Conservation (phyloP, 1,284 basidiomycete species). For the Papiliotrema fonsecae region DNA sequence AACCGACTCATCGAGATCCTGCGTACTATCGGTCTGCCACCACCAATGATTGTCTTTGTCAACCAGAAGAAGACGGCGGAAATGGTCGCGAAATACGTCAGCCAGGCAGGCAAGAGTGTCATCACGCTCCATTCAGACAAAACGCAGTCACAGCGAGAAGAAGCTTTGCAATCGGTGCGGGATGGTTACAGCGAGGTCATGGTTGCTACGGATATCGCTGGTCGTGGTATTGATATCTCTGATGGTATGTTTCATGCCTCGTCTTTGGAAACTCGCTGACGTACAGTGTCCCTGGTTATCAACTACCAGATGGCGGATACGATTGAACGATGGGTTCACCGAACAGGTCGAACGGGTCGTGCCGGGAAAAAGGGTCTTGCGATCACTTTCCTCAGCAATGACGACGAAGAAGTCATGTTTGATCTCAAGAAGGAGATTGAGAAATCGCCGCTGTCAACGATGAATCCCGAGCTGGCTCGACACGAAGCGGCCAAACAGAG, state of each 20-base stretch:
- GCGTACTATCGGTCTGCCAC: slow-evolving; percentile 69
- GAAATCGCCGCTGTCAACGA: slow-evolving; percentile 87
- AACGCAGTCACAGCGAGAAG: slow-evolving; percentile 94
- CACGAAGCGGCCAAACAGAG: slow-evolving; percentile 86
- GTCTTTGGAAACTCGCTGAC: background rate
- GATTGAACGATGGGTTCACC: slow-evolving; percentile 78
- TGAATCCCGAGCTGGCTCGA: slow-evolving; percentile 75
- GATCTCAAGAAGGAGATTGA: slow-evolving; percentile 67
- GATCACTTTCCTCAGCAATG: slow-evolving; percentile 92
- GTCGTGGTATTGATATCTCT: slow-evolving; percentile 96
- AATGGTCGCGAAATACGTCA: slow-evolving; percentile 86
- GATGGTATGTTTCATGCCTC: slow-evolving; percentile 50
- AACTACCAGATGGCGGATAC: slow-evolving; percentile 96
- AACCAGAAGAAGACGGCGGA: slow-evolving; percentile 99
- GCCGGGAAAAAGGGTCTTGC: slow-evolving; percentile 90
- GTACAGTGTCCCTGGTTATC: slow-evolving; percentile 76
- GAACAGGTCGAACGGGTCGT: slow-evolving; percentile 96
- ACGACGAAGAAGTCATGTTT: slow-evolving; percentile 95
- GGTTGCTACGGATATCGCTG: slow-evolving; percentile 95
- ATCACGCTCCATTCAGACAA: slow-evolving; percentile 94
- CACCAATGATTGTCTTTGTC: slow-evolving; percentile 98
- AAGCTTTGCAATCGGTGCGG: slow-evolving; percentile 77
- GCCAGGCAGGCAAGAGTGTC: slow-evolving; percentile 73
- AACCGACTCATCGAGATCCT: slow-evolving; percentile 81
- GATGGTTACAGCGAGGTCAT: slow-evolving; percentile 77